These are phyloP conservation scores for Dendrobium chrysotoxum DNA, from an alignment of 106 monocot species.

Conservation along the genomic window DNA sequence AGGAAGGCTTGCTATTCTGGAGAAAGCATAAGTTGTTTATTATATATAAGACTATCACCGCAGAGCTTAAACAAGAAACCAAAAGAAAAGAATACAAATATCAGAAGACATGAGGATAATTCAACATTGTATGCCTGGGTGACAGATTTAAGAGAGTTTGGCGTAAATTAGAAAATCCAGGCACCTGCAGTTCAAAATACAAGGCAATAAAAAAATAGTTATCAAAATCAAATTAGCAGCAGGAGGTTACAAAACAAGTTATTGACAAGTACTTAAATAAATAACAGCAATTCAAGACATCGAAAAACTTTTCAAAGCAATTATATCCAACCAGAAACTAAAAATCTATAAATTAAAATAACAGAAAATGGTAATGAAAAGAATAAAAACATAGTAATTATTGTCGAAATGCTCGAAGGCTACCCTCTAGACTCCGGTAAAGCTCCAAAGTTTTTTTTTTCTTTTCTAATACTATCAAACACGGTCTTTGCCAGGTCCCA, in stretches of 20 bases:
- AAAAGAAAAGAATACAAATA: not conserved
- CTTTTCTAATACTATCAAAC: too few relatives aligned
- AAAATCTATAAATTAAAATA: too few relatives aligned
- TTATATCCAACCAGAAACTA: too few relatives aligned
- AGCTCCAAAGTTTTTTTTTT: too few relatives aligned
- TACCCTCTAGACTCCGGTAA: too few relatives aligned
- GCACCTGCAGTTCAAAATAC: conserved; percentile 38
- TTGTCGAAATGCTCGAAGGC: too few relatives aligned
- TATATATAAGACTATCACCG: not conserved
- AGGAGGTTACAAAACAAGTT: not conserved
- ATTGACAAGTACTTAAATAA: too few relatives aligned
- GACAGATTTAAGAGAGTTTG: conserved; percentile 61
- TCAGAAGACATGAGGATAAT: not conserved
- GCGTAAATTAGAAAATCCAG: conserved; percentile 49
- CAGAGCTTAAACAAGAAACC: not conserved
- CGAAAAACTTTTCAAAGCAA: too few relatives aligned
- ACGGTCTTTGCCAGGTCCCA: too few relatives aligned
- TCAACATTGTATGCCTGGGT: conserved; percentile 36
- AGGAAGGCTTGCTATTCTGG: conserved; percentile 59
- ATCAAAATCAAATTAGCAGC: not conserved
- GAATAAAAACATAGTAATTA: too few relatives aligned
- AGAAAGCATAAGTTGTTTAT: conserved; percentile 5
- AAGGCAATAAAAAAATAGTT: not conserved
- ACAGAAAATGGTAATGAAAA: too few relatives aligned
- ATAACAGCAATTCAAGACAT: too few relatives aligned